Evolutionary conservation across 2,329 filamentous ascomycete genomes (phyloP).

Genomic region (Fusarium concolor): DNA sequence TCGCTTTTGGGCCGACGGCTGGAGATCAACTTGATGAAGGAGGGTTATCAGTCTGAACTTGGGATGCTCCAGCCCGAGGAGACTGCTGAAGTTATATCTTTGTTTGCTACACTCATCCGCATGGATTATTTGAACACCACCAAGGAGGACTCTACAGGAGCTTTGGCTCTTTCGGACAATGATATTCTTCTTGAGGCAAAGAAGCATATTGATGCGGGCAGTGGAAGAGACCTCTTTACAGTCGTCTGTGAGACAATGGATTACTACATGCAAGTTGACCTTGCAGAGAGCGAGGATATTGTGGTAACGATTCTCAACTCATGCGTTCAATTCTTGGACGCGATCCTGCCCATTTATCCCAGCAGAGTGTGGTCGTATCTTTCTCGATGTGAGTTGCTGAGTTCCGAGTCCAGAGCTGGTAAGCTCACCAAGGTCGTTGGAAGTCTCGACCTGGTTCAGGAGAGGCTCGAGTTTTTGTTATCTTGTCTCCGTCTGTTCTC

Average conservation of each 20-base stretch:
- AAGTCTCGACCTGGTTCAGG: conserved; percentile 81
- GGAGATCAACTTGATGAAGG: conserved; percentile 72
- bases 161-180: conserved; percentile 51
- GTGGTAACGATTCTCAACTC: conserved; percentile 74
- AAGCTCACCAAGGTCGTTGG: conserved; percentile 82
- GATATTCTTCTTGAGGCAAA: conserved; percentile 66
- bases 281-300: conserved; percentile 68
- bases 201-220: conserved; percentile 61
- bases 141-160: conserved; percentile 39
- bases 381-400: conserved; percentile 81
- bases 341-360: conserved; percentile 78
- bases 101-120: conserved; percentile 78
- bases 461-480: conserved; percentile 81
- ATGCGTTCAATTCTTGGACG: conserved; percentile 83
- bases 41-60: conserved; percentile 64
- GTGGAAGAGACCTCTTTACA: conserved; percentile 79
- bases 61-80: conserved; percentile 69
- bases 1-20: conserved; percentile 82
- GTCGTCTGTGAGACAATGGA: conserved; percentile 90
- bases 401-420: conserved; percentile 79
- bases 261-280: conserved; percentile 69
- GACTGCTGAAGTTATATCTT: conserved; percentile 77
- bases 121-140: conserved; percentile 58
- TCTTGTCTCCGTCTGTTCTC: conserved; percentile 80
- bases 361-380: conserved; percentile 92